Conservation (phyloP, 192 early-diverging fungal genomes). For the Radiomyces spectabilis region DNA sequence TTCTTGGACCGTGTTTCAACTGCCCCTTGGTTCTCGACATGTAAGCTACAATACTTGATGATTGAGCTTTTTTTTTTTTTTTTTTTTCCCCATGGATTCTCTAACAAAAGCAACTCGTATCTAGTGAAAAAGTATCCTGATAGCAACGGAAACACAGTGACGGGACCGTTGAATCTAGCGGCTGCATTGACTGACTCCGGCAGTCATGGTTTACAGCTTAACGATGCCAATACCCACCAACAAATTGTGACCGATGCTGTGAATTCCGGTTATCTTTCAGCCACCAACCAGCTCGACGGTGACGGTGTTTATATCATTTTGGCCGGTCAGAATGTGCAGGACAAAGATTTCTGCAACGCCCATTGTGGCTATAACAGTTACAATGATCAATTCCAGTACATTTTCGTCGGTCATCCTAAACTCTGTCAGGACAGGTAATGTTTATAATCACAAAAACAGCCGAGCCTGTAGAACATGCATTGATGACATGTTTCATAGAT, state of each 20-base stretch:
- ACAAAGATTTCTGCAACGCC: conserved; percentile 17
- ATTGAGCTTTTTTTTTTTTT: neutral
- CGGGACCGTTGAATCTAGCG: conserved; percentile 24
- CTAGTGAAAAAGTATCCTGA: conserved; percentile 24
- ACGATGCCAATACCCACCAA: conserved; percentile 9
- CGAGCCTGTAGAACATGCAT: no score
- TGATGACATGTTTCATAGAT: conserved; percentile 1
- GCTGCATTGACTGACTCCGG: conserved; percentile 22
- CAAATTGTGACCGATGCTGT: conserved; percentile 24
- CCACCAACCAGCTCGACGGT: conserved; percentile 15
- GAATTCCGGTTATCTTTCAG: conserved; percentile 20
- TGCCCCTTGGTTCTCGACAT: conserved; percentile 15
- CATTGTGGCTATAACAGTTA: conserved; percentile 24
- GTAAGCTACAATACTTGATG: conserved; percentile 12
- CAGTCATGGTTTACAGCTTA: conserved; percentile 13
- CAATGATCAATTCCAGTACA: conserved; percentile 24
- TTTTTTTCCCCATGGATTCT: neutral
- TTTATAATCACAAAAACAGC: neutral
- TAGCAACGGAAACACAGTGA: conserved; percentile 18
- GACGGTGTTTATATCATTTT: conserved; percentile 28
- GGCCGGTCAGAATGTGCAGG: conserved; percentile 14
- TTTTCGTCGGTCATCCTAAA: conserved; percentile 29
- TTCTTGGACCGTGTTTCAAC: conserved; percentile 18
- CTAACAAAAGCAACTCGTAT: no score
- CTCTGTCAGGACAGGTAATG: conserved; percentile 11